Conservation (phyloP, 108 stramenopile genomes). For the Cyclotella sp. region DNA sequence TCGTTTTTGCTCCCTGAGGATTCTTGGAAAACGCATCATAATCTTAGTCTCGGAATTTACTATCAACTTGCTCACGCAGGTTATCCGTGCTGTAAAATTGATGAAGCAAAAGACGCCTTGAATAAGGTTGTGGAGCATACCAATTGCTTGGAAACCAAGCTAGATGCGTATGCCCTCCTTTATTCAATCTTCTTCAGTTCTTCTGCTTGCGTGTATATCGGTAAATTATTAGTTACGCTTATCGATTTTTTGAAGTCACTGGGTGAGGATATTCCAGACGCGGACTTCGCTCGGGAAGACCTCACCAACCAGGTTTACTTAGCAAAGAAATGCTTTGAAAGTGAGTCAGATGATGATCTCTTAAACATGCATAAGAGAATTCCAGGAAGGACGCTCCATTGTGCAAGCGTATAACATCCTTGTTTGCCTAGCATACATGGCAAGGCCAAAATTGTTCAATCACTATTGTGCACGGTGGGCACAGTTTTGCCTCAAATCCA, state of each 20-base stretch:
- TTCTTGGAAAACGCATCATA: slow-evolving; percentile 21
- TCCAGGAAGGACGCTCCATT: not conserved
- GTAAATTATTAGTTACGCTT: not conserved
- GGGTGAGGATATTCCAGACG: slow-evolving; percentile 31
- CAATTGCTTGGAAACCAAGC: not conserved
- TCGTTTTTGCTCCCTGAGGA: slow-evolving; percentile 10
- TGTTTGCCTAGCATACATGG: not conserved
- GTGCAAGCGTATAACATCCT: slow-evolving; percentile 36
- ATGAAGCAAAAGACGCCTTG: slow-evolving; percentile 18
- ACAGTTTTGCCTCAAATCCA: slow-evolving; percentile 29
- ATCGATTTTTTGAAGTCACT: slow-evolving; percentile 24
- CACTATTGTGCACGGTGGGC: slow-evolving; percentile 22
- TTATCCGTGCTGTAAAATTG: not conserved
- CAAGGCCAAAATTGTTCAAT: slow-evolving; percentile 17
- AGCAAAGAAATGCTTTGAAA: slow-evolving; percentile 13
- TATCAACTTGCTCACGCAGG: slow-evolving; percentile 11
- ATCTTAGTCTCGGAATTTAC: slow-evolving; percentile 1
- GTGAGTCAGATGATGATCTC: slow-evolving; percentile 15
- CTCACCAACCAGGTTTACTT: not conserved
- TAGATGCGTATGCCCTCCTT: slow-evolving; percentile 1
- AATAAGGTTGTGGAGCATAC: not conserved
- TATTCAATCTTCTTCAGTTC: not conserved
- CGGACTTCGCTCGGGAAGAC: not conserved
- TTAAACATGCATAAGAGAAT: slow-evolving; percentile 28
- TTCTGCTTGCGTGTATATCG: not conserved